A percentile compares a stretch with the other conserved stretches of the same genome.
Conservation (phyloP, 495 filamentous ascomycete genomes). For the Opeltia flavorubescens region DNA sequence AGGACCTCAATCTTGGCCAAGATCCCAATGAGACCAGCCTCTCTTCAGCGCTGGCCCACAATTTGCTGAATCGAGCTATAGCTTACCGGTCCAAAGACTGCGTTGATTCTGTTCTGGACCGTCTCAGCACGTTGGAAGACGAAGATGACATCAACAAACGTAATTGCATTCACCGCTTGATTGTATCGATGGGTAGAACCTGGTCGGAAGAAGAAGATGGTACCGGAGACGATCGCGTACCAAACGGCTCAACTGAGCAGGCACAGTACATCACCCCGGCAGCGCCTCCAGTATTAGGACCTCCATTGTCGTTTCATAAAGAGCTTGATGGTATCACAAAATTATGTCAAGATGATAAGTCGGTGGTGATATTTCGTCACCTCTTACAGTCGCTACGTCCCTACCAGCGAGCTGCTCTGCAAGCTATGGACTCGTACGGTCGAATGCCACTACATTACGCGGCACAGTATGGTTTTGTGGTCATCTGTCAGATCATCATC, state of each 20-base stretch:
- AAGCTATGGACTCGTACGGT: constrained; percentile 60
- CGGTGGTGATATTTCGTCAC: constrained; percentile 58
- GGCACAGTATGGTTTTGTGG: constrained; percentile 83
- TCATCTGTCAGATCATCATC: constrained; percentile 77
- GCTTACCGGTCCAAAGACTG: constrained; percentile 52
- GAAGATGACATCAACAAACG: constrained; percentile 85
- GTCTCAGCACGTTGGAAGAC: constrained; percentile 60
- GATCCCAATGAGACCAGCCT: constrained; percentile 30
- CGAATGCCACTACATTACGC: constrained; percentile 89
- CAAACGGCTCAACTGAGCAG: constrained; percentile 37
- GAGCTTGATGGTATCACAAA: constrained; percentile 42
- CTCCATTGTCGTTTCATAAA: constrained; percentile 39
- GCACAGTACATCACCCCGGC: constrained; percentile 67
- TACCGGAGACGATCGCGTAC: constrained; percentile 27
- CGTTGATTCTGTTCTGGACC: constrained; percentile 51
- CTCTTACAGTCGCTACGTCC: constrained; percentile 57
- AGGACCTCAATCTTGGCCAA: constrained; percentile 36
- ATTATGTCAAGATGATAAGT: constrained; percentile 55
- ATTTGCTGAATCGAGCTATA: constrained; percentile 73
- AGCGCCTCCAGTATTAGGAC: constrained; percentile 46
- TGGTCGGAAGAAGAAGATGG: constrained; percentile 40
- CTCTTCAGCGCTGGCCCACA: constrained; percentile 53
- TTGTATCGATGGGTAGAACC: constrained; percentile 75
- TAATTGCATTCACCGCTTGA: constrained; percentile 81
- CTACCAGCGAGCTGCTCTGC: constrained; percentile 53